A percentile compares a stretch with the other conserved stretches of the same genome.
Conservation (phyloP, 805 yeast species). For the Wickerhamomyces alni region DNA sequence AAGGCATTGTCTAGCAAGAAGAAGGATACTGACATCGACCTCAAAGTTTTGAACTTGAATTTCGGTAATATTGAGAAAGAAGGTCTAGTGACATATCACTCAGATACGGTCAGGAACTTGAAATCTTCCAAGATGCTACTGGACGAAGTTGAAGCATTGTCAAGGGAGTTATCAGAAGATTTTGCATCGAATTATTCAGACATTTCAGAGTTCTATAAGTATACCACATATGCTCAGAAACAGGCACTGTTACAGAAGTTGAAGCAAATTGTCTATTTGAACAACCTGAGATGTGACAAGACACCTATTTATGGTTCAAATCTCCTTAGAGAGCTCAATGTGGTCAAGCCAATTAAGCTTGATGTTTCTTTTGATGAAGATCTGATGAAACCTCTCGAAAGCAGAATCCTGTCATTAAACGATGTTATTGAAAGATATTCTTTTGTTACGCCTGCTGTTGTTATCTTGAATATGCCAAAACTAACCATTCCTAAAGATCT, state of each 20-base stretch:
- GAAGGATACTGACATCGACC: conserved; percentile 32
- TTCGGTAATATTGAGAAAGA: conserved; percentile 39
- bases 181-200: conserved; percentile 26
- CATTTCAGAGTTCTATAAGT: conserved; percentile 54
- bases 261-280: conserved; percentile 55
- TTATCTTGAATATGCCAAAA: conserved; percentile 64
- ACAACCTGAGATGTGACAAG: conserved; percentile 56
- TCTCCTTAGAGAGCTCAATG: conserved; percentile 36
- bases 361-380: conserved; percentile 19
- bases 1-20: conserved; percentile 25
- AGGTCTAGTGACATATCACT: conserved; percentile 37
- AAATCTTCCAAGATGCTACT: conserved; percentile 43
- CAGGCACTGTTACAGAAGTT: conserved; percentile 44
- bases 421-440: conserved; percentile 68
- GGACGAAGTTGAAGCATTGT: conserved; percentile 38
- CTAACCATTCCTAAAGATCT: conserved; percentile 37
- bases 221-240: conserved; percentile 46
- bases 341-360: conserved; percentile 25
- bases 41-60: conserved; percentile 55
- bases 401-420: conserved; percentile 34
- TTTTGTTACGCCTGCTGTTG: conserved; percentile 83
- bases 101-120: conserved; percentile 36
- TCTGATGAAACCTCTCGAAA: conserved; percentile 35
- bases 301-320: conserved; percentile 67
- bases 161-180: conserved; percentile 26